Conservation (phyloP, 805 yeast species). For the Babjeviella inositovora region DNA sequence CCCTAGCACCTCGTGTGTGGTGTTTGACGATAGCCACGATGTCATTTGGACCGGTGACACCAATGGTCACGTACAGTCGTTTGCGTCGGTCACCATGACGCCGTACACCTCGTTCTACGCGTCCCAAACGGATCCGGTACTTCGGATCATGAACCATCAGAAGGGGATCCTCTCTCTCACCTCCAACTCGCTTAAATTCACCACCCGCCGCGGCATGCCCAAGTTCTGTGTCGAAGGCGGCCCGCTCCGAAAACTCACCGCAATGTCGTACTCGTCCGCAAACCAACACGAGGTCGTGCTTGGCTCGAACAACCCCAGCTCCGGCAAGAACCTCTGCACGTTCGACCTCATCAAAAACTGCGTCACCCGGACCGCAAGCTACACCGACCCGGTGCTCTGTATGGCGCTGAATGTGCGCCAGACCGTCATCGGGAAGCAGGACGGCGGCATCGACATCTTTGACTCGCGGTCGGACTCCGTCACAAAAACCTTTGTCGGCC, state of each 20-base stretch:
- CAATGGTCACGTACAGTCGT: conserved; percentile 29
- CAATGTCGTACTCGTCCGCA: conserved; percentile 22
- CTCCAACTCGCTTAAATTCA: conserved; percentile 29
- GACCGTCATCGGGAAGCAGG: conserved; percentile 37
- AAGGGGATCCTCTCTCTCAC: conserved; percentile 46
- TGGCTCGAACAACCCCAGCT: too few species aligned
- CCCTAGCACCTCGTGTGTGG: conserved; percentile 14
- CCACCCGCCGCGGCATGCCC: conserved; percentile 40
- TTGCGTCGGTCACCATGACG: conserved; percentile 25
- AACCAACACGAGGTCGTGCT: conserved; percentile 25
- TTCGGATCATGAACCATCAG: conserved; percentile 34
- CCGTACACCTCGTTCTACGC: conserved; percentile 45
- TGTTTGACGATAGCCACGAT: conserved; percentile 61
- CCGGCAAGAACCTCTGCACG: too few species aligned
- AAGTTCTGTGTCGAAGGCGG: conserved; percentile 12
- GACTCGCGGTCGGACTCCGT: conserved; percentile 34
- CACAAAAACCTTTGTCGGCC: conserved; percentile 39
- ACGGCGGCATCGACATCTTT: conserved; percentile 48
- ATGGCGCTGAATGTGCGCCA: conserved; percentile 29
- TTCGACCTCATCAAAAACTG: conserved; percentile 22
- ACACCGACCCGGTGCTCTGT: conserved; percentile 24
- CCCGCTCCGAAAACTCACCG: conserved; percentile 6
- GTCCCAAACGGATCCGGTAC: conserved; percentile 20
- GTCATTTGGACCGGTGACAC: conserved; percentile 77
- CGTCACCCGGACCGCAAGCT: conserved; percentile 17